These are phyloP conservation scores for Ilyonectria sp. DNA, from an alignment of 2,329 filamentous ascomycete genomes.

Conservation along the genomic window DNA sequence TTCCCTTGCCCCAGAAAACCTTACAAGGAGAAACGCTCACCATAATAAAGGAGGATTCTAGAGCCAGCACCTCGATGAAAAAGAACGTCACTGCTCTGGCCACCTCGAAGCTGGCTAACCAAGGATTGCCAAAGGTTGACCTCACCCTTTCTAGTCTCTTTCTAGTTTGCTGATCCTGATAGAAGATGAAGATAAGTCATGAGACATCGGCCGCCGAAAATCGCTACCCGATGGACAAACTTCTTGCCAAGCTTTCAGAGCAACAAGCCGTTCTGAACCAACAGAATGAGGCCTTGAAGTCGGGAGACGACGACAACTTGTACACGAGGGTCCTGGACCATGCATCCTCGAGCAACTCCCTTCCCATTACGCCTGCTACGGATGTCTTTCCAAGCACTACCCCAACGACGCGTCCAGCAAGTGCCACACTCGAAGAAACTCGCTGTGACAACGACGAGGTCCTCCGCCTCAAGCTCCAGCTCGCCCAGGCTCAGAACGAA, in stretches of 20 bases:
- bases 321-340: slow-evolving; percentile 61
- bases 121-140: slow-evolving; percentile 67
- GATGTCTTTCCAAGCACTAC: slow-evolving; percentile 66
- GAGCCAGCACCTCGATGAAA: slow-evolving; percentile 49
- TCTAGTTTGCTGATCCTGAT: slow-evolving; percentile 47
- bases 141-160: not conserved
- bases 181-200: slow-evolving; percentile 66
- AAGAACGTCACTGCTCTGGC: slow-evolving; percentile 64
- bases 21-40: slow-evolving; percentile 15
- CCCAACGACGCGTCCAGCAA: slow-evolving; percentile 68
- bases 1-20: not conserved
- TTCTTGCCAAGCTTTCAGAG: slow-evolving; percentile 81
- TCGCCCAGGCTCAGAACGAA: slow-evolving; percentile 78
- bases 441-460: slow-evolving; percentile 69
- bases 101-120: slow-evolving; percentile 70
- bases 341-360: slow-evolving; percentile 68
- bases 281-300: slow-evolving; percentile 69
- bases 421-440: slow-evolving; percentile 62
- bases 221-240: slow-evolving; percentile 76
- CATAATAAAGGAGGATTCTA: slow-evolving; percentile 38
- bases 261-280: slow-evolving; percentile 74
- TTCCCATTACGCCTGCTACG: slow-evolving; percentile 74
- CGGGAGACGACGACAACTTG: slow-evolving; percentile 54
- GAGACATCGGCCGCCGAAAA: slow-evolving; percentile 57
- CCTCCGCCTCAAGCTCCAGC: slow-evolving; percentile 77